Evolutionary conservation across 768 basidiomycete species (phyloP).

Genomic region (Leccinellum luteum): DNA sequence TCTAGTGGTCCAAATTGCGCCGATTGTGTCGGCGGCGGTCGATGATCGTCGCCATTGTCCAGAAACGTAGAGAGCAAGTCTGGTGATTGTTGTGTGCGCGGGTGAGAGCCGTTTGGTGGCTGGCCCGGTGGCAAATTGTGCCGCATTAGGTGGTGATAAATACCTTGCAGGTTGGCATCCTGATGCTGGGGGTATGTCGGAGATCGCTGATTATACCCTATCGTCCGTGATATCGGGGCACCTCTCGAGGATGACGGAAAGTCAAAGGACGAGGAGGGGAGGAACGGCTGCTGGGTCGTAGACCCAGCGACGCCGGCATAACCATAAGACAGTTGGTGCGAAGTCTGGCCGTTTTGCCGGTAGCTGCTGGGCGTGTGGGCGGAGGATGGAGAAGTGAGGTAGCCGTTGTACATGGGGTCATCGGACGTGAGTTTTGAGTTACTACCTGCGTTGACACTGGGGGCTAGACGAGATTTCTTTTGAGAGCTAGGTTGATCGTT

Average conservation of each 20-base stretch:
- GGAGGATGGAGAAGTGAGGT: constrained; percentile 32
- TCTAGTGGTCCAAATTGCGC: constrained; percentile 30
- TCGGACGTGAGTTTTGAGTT: constrained; percentile 26
- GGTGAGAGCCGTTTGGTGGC: constrained; percentile 9
- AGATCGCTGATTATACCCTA: constrained; percentile 27
- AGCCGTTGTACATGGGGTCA: constrained; percentile 30
- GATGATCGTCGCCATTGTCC: constrained; percentile 29
- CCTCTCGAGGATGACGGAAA: constrained; percentile 31
- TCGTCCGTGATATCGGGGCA: constrained; percentile 19
- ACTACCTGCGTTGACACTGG: constrained; percentile 18
- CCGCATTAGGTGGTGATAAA: constrained; percentile 32
- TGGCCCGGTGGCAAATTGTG: constrained; percentile 25
- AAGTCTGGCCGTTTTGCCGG: constrained; percentile 27
- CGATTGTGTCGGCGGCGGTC: constrained; percentile 20
- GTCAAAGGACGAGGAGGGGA: constrained; percentile 28
- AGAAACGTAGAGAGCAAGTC: constrained; percentile 31
- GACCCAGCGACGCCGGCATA: constrained; percentile 21
- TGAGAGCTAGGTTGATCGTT: constrained; percentile 24
- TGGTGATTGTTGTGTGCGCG: constrained; percentile 26
- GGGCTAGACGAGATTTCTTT: constrained; percentile 32
- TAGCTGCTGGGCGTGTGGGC: constrained; percentile 26
- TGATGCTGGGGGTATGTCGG: constrained; percentile 29
- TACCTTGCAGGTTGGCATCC: constrained; percentile 30
- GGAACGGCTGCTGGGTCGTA: constrained; percentile 21
- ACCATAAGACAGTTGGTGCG: constrained; percentile 27